Evolutionary conservation across 805 yeast genomes (phyloP).

Genomic region (Nadsonia fulvescens): DNA sequence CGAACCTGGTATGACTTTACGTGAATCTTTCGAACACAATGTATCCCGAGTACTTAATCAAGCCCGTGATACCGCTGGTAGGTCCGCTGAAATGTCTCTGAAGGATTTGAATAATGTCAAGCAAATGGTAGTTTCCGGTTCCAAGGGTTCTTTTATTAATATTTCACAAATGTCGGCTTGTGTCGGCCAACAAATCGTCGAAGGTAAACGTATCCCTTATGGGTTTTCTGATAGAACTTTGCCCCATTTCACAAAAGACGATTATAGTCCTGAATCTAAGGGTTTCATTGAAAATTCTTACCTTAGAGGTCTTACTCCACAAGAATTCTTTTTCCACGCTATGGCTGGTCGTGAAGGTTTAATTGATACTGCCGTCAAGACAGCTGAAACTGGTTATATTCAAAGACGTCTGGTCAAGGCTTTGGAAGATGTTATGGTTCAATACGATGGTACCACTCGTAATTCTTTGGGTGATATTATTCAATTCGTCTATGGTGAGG

Average conservation of each 20-base stretch:
- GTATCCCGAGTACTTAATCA: slow-evolving; percentile 89
- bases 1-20: slow-evolving; percentile 98
- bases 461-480: slow-evolving; percentile 92
- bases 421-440: slow-evolving; percentile 91
- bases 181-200: slow-evolving; percentile 99
- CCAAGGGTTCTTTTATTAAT: slow-evolving; percentile 96
- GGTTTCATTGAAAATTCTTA: slow-evolving; percentile 97
- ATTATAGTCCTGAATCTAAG: slow-evolving; percentile 94
- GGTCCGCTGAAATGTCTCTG: slow-evolving; percentile 91
- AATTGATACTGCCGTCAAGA: slow-evolving; percentile 97
- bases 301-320: slow-evolving; percentile 93
- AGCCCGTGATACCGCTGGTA: slow-evolving; percentile 98
- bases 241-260: slow-evolving; percentile 97
- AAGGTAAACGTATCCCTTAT: slow-evolving; percentile 97
- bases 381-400: slow-evolving; percentile 97
- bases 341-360: slow-evolving; percentile 99
- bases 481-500: slow-evolving; percentile 96
- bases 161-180: slow-evolving; percentile 99
- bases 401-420: slow-evolving; percentile 97
- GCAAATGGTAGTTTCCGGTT: slow-evolving; percentile 98
- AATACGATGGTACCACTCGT: slow-evolving; percentile 95
- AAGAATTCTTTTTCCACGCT: slow-evolving; percentile 97
- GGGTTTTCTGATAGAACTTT: slow-evolving; percentile 92
- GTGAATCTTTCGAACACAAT: slow-evolving; percentile 96
- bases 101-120: slow-evolving; percentile 90